Conservation (phyloP, 192 early-diverging fungal genomes). For the Entrophospora sp. region DNA sequence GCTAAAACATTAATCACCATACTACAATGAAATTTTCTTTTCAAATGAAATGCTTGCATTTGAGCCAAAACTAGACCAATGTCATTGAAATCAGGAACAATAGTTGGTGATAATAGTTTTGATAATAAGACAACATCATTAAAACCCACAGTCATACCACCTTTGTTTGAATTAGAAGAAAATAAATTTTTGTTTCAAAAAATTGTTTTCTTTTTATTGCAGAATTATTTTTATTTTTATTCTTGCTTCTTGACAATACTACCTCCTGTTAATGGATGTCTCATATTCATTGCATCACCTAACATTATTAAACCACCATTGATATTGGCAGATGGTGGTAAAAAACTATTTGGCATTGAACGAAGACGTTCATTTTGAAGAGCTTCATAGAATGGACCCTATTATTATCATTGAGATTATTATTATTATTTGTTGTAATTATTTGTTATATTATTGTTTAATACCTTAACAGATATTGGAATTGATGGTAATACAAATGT, state of each 20-base stretch:
- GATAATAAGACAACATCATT: slow-evolving; percentile 79
- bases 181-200: too few relatives aligned
- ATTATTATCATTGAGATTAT: too few relatives aligned
- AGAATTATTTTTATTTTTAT: background rate
- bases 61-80: slow-evolving; percentile 37
- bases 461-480: slow-evolving; percentile 53
- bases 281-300: slow-evolving; percentile 95
- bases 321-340: slow-evolving; percentile 77
- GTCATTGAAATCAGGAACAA: slow-evolving; percentile 41
- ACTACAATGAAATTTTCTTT: slow-evolving; percentile 56
- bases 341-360: slow-evolving; percentile 83
- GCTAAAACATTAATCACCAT: slow-evolving; percentile 86
- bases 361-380: slow-evolving; percentile 66
- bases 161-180: too few relatives aligned
- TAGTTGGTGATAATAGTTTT: slow-evolving; percentile 43
- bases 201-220: too few relatives aligned
- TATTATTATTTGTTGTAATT: too few relatives aligned
- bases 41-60: slow-evolving; percentile 67
- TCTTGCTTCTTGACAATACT: too few relatives aligned
- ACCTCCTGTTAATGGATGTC: slow-evolving; percentile 90
- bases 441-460: too few relatives aligned
- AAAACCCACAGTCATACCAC: slow-evolving; percentile 94
- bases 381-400: slow-evolving; percentile 54
- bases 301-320: slow-evolving; percentile 69
- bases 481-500: slow-evolving; percentile 57